phyloP scores from a whole-genome alignment of 1,139 yeast genomes.

The Suzukiozyma palmioleophila region DNA sequence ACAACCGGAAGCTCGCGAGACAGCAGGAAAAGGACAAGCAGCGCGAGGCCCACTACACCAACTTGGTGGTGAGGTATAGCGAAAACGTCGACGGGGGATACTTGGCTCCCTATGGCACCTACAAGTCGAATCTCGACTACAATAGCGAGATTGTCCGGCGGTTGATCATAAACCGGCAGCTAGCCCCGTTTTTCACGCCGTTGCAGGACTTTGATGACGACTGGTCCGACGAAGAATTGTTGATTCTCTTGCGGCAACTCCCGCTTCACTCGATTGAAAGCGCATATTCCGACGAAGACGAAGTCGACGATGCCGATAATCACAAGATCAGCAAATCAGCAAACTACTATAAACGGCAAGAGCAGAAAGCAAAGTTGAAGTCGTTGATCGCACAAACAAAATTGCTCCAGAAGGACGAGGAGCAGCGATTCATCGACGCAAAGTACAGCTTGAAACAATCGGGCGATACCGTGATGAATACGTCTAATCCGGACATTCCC shows the following conservation, averaged over 20 bases:
- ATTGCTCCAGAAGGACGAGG: conserved; percentile 52
- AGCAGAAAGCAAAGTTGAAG: conserved; percentile 49
- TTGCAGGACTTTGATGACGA: conserved; percentile 71
- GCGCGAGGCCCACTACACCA: conserved; percentile 50
- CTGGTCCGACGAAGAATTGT: conserved; percentile 72
- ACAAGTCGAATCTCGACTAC: conserved; percentile 70
- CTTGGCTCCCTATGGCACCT: conserved; percentile 85
- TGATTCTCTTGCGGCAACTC: conserved; percentile 50
- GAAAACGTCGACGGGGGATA: conserved; percentile 77
- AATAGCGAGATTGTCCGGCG: conserved; percentile 65
- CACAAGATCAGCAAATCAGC: conserved; percentile 53
- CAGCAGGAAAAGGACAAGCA: conserved; percentile 49
- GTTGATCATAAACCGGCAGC: conserved; percentile 52
- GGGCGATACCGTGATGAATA: conserved; percentile 7
- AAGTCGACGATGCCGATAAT: conserved; percentile 47
- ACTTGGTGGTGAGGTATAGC: conserved; percentile 51
- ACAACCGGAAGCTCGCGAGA: conserved; percentile 9
- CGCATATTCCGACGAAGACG: conserved; percentile 53
- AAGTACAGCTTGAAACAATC: conserved; percentile 17
- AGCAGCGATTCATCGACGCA: conserved; percentile 41
- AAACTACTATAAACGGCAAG: conserved; percentile 48
- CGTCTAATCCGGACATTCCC: conserved; percentile 14
- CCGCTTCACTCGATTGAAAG: conserved; percentile 57
- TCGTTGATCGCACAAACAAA: conserved; percentile 45
- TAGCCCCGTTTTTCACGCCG: conserved; percentile 92